These are phyloP conservation scores for Phragmites australis DNA, from an alignment of 176 grass and related monocot genomes.

Conservation along the genomic window DNA sequence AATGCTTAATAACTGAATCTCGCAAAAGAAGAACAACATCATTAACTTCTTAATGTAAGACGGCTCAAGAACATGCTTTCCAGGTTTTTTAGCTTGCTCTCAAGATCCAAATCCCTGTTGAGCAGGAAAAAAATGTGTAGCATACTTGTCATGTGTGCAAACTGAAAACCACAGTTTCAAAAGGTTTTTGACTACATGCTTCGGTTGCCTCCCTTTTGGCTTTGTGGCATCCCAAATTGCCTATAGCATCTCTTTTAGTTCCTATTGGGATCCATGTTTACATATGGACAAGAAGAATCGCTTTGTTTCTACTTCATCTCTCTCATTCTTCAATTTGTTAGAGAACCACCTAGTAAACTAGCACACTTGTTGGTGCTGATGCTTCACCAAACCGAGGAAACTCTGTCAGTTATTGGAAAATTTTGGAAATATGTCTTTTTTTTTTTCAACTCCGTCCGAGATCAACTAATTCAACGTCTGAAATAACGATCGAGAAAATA, in stretches of 20 bases:
- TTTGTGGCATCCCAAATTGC: not conserved
- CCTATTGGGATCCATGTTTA: slow-evolving; percentile 5
- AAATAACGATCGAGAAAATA: slow-evolving; percentile 30
- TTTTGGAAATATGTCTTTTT: not conserved
- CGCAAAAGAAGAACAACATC: not conserved
- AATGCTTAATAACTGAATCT: not conserved
- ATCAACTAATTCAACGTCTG: slow-evolving; percentile 23
- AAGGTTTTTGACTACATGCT: slow-evolving; percentile 30
- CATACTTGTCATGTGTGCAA: slow-evolving; percentile 35
- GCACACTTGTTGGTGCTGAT: slow-evolving; percentile 28
- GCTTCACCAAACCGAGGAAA: slow-evolving; percentile 43
- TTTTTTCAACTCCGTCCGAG: not conserved
- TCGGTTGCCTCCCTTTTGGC: not conserved
- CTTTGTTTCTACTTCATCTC: slow-evolving; percentile 48
- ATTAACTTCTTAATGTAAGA: not conserved
- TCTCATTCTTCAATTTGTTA: slow-evolving; percentile 35
- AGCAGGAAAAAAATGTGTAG: no score
- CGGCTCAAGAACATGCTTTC: not conserved
- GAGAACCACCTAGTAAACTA: slow-evolving; percentile 45
- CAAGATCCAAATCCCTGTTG: no score
- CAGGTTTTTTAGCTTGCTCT: slow-evolving; percentile 22
- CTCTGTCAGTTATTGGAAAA: slow-evolving; percentile 30
- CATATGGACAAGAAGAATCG: slow-evolving; percentile 33
- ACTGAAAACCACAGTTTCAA: slow-evolving; percentile 22
- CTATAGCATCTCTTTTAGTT: not conserved